Evolutionary conservation across 148 eudicot species (phyloP), one percentile per base, ranked within the genome.

Genomic region (Spergularia marina): DNA sequence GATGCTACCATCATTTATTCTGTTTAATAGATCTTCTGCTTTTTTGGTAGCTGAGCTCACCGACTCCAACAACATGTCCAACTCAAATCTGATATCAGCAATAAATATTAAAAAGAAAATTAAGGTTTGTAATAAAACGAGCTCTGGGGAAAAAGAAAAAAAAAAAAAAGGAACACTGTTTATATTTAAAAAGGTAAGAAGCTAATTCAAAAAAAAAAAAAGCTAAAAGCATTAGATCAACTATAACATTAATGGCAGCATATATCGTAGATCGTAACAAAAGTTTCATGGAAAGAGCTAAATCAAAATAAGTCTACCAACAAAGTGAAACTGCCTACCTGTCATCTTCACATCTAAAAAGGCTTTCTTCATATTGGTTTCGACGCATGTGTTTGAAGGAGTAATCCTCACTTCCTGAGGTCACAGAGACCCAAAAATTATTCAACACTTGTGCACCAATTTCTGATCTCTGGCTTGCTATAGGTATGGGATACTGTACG

Each of bases 331-430:
- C 36, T 56, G 79, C 58, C 73, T 81, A 92, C 98, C 99, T 88
- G 81, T 95, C 99, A 85, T 95, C 99, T 86, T 95, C 99, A 83
- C 99, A 95, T 86, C 93, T 92, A 76, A 95, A 95, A 68, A 95
- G 91, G 81, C 99, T 95, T 84, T 92, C 99, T 82, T 95, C 99
- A 71, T 90, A 92, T 79, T 95, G 99, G 84, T 95, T 95, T 84
- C 97, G 85, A 74, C 99, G 97, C 99, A 95, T 95, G 85, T 95
- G 99, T 79, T 92, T 95, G 74, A 95, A 95, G 36, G 97, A 92
- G 86, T 92, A 90, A 76, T 95, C 99, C 83, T 92, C 98, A 87
- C 98, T 96, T 73, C 98, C 99, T 21, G 99, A 95, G 57, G 99
- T 95, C 77, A 95, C 99, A 84, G 99, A 95, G 17, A 95, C 99